Base-by-base conservation (phyloP, 805 yeast species). In the Barnettozyma californica region DNA sequence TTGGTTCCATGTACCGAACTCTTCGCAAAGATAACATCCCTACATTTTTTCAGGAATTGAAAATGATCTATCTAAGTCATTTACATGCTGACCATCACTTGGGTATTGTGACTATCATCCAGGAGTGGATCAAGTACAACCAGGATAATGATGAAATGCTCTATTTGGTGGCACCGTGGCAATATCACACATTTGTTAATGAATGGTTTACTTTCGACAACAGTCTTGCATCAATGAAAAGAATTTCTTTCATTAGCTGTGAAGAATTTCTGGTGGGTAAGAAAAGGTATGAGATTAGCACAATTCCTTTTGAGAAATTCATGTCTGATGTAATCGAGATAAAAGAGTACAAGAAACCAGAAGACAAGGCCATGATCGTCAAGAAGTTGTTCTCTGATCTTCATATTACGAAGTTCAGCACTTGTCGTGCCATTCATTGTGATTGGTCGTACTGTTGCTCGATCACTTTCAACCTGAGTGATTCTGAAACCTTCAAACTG, bases 11-110 rank as follows among this genome's bases (percentile, higher is more conserved):
- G 52, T 63, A 69, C 29, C 76, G 98, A 55, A 70, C 79, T 48
- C 80, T 80, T 52, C 82, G 83, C 0, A 69, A 71, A 9, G 69
- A 68, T 1, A 74, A 74, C 16, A 53, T 71, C 2, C 57, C 59
- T 2, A 59, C 61, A 20, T 65, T 85, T 2, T 72, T 91, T 53
- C 54, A 67, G 37, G 95, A 91, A 57, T 66, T 91, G 49, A 69
- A 76, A 29, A 49, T 87, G 46, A 69, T 92, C 19, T 87, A 79
- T 59, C 69, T 94, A 46, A 85, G 95, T 56, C 99, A 94, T 70
- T 71, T 92, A 57, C 99, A 94, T 66, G 99, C 98, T 0, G 99
- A 94, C 63, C 99, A 94, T 64, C 97, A 92, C 65, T 68, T 94
- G 38, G 99, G 99, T 0, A 72, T 87, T 5, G 68, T 85, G 9